Percentiles rank a stretch among this genome's conserved stretches.
Evolutionary conservation across 257 asterid species (phyloP).

Genomic region (Nicotiana obtusifolia): DNA sequence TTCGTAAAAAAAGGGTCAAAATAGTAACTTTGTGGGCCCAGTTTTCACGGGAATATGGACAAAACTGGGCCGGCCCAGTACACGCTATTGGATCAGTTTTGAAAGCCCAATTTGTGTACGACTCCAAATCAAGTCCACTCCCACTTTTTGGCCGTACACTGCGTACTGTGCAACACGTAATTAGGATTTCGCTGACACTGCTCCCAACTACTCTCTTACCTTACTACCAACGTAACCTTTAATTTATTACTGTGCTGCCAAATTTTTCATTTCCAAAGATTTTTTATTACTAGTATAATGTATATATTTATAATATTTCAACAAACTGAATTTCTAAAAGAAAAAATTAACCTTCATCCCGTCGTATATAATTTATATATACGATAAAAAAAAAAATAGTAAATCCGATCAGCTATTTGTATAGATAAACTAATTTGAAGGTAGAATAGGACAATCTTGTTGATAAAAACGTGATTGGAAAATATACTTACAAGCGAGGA

Average conservation of each 20-base stretch:
- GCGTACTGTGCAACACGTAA: constrained; percentile 1
- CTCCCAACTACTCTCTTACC: not conserved
- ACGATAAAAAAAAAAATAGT: too few relatives aligned
- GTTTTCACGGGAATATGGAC: not conserved
- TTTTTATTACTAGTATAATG: not conserved
- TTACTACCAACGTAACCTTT: not conserved
- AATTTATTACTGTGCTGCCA: not conserved
- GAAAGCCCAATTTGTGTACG: not conserved
- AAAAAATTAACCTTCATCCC: too few relatives aligned
- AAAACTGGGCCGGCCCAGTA: not conserved
- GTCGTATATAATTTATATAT: too few relatives aligned
- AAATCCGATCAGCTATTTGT: too few relatives aligned
- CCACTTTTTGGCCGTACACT: not conserved
- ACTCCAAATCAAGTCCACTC: not conserved
- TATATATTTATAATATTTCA: too few relatives aligned
- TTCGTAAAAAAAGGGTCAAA: not conserved
- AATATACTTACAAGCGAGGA: too few relatives aligned
- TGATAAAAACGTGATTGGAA: too few relatives aligned
- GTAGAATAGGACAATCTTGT: too few relatives aligned
- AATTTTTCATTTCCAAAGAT: not conserved
- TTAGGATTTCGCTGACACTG: not conserved
- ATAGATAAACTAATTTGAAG: too few relatives aligned
- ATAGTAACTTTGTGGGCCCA: not conserved
- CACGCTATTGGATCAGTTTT: not conserved
- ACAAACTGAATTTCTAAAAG: too few relatives aligned